phyloP scores from a whole-genome alignment of 768 basidiomycete species.

The Neoboletus brunneissimus region DNA sequence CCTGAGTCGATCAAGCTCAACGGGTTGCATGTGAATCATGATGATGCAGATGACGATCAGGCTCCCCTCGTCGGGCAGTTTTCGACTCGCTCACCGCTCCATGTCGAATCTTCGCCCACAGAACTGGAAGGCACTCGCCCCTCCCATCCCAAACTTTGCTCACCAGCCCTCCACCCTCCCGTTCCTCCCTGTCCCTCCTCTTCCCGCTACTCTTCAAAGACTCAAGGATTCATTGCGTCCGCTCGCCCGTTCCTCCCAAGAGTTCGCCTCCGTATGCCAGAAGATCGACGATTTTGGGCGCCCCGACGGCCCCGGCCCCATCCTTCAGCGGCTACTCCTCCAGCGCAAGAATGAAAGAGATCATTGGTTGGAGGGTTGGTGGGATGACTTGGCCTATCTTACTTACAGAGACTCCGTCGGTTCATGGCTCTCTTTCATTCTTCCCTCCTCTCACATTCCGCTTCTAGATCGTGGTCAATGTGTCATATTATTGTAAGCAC shows the following conservation, averaged over 20 bases:
- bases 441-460: not conserved
- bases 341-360: slow-evolving; percentile 49
- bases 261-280: slow-evolving; percentile 50
- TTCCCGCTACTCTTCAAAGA: slow-evolving; percentile 60
- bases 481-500: slow-evolving; percentile 86
- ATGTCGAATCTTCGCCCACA: slow-evolving; percentile 38
- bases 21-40: slow-evolving; percentile 12
- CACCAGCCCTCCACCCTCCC: slow-evolving; percentile 58
- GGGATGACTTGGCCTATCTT: slow-evolving; percentile 84
- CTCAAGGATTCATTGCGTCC: slow-evolving; percentile 72
- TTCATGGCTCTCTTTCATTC: not conserved
- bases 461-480: slow-evolving; percentile 76
- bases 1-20: too few species aligned
- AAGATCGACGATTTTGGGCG: slow-evolving; percentile 68
- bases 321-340: slow-evolving; percentile 65
- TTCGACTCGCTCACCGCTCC: slow-evolving; percentile 10
- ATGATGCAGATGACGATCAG: not conserved
- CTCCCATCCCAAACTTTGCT: slow-evolving; percentile 62
- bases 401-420: slow-evolving; percentile 82
- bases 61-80: not conserved
- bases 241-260: slow-evolving; percentile 61
- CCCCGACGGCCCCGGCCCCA: slow-evolving; percentile 39
- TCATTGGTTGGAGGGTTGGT: slow-evolving; percentile 94
- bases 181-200: slow-evolving; percentile 70
- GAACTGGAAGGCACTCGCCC: slow-evolving; percentile 74